A percentile compares a stretch with the other conserved stretches of the same genome.
These are phyloP conservation scores for Pleurotus giganteus DNA, from an alignment of 768 basidiomycete genomes.

Conservation along the genomic window DNA sequence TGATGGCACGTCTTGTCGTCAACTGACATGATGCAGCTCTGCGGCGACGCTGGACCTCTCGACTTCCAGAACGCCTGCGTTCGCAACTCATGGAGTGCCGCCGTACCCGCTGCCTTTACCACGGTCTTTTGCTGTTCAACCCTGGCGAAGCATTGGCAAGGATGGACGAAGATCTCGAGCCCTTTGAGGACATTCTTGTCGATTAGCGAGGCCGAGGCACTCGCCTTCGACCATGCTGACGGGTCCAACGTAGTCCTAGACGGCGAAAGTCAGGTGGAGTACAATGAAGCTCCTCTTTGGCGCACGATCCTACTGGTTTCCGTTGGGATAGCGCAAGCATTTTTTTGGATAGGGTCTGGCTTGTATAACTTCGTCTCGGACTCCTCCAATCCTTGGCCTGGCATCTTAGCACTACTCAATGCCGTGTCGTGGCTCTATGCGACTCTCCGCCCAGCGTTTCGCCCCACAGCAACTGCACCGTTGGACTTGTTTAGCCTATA, in stretches of 20 bases:
- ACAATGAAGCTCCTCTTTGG: conserved; percentile 48
- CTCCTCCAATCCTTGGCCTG: conserved; percentile 27
- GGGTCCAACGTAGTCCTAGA: conserved; percentile 17
- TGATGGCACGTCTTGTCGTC: too few relatives aligned
- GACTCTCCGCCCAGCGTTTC: conserved; percentile 48
- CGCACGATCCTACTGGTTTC: conserved; percentile 53
- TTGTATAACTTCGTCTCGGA: conserved; percentile 49
- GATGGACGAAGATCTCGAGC: too few relatives aligned
- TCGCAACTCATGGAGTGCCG: not conserved
- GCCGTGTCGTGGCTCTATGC: conserved; percentile 69
- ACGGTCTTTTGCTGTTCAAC: not conserved
- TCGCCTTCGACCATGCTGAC: conserved; percentile 25
- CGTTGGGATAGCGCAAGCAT: conserved; percentile 52
- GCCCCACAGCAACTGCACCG: conserved; percentile 56
- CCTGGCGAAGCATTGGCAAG: not conserved
- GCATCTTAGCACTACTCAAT: conserved; percentile 42
- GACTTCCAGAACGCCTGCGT: not conserved
- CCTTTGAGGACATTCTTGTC: conserved; percentile 45
- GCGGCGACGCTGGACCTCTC: not conserved
- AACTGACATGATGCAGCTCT: too few relatives aligned
- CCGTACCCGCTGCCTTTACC: not conserved
- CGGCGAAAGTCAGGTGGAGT: conserved; percentile 19
- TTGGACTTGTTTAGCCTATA: conserved; percentile 64
- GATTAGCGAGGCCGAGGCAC: conserved; percentile 54
- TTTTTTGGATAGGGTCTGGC: conserved; percentile 60